phyloP scores from a whole-genome alignment of 768 basidiomycete species.

The Russula virescens region DNA sequence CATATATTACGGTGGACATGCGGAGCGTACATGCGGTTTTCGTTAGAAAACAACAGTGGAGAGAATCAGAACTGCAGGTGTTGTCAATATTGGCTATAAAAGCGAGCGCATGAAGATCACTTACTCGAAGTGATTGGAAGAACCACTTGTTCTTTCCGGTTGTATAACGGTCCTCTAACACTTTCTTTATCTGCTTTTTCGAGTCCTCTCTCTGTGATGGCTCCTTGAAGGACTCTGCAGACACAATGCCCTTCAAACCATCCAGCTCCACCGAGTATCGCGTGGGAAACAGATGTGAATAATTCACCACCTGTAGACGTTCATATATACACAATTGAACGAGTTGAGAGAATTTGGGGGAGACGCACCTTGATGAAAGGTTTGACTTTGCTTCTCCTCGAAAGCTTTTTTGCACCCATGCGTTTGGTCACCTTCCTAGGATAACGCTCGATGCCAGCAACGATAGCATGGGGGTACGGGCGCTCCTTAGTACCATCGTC shows the following conservation, averaged over 20 bases:
- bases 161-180: constrained; percentile 92
- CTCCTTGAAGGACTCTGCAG: constrained; percentile 94
- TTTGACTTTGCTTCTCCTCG: constrained; percentile 93
- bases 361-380: constrained; percentile 94
- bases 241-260: constrained; percentile 80
- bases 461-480: constrained; percentile 96
- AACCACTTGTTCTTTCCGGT: constrained; percentile 98
- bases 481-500: constrained; percentile 97
- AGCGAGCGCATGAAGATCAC: constrained; percentile 27
- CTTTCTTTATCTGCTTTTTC: constrained; percentile 95
- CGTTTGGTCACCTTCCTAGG: constrained; percentile 95
- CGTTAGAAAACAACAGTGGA: constrained; percentile 17
- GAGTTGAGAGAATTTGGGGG: background rate
- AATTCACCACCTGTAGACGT: constrained; percentile 76
- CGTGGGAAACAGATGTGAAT: constrained; percentile 98
- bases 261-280: constrained; percentile 98
- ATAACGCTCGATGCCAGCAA: constrained; percentile 97
- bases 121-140: constrained; percentile 78
- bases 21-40: constrained; percentile 38
- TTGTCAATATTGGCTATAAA: background rate
- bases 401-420: constrained; percentile 95
- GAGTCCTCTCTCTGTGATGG: constrained; percentile 89
- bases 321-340: background rate
- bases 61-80: constrained; percentile 34
- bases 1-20: constrained; percentile 31